Percentiles rank a stretch among this genome's conserved stretches.
Evolutionary conservation across 768 basidiomycete species (phyloP).

Genomic region (Calocera viscosa): DNA sequence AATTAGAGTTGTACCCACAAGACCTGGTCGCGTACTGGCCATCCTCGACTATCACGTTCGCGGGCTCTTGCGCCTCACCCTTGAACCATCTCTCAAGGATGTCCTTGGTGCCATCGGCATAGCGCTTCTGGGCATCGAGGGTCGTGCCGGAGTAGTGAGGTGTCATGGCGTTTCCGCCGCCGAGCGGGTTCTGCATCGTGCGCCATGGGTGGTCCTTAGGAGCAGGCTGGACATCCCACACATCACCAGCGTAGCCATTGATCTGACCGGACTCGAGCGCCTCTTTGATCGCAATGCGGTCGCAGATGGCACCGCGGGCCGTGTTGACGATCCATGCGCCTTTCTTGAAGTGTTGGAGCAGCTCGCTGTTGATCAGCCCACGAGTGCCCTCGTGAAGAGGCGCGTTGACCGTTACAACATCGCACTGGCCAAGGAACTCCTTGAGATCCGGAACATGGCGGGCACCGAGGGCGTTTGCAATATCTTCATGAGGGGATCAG

Average conservation of each 20-base stretch:
- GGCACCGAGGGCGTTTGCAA: constrained; percentile 51
- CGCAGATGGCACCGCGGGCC: constrained; percentile 82
- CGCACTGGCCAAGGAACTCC: constrained; percentile 49
- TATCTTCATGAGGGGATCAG: constrained; percentile 35
- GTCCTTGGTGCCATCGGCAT: constrained; percentile 56
- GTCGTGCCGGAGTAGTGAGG: constrained; percentile 82
- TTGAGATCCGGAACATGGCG: constrained; percentile 70
- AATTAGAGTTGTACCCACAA: constrained; percentile 32
- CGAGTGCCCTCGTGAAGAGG: constrained; percentile 76
- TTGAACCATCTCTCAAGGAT: constrained; percentile 62
- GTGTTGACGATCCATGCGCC: constrained; percentile 86
- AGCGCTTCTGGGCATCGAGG: constrained; percentile 77
- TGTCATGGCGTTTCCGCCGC: constrained; percentile 82
- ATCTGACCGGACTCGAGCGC: constrained; percentile 69
- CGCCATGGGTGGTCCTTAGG: constrained; percentile 81
- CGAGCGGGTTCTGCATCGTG: constrained; percentile 63
- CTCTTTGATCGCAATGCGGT: constrained; percentile 63
- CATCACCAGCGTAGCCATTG: constrained; percentile 49
- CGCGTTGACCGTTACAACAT: constrained; percentile 77
- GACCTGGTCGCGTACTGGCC: constrained; percentile 31
- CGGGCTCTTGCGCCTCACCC: constrained; percentile 54
- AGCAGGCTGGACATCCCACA: constrained; percentile 81
- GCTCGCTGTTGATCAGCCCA: constrained; percentile 68
- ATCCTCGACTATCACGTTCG: constrained; percentile 67
- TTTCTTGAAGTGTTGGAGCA: constrained; percentile 80